Evolutionary conservation across 2,329 filamentous ascomycete species (phyloP), one percentile per base, ranked within the genome.

Genomic region (Colletotrichum orchidophilum): DNA sequence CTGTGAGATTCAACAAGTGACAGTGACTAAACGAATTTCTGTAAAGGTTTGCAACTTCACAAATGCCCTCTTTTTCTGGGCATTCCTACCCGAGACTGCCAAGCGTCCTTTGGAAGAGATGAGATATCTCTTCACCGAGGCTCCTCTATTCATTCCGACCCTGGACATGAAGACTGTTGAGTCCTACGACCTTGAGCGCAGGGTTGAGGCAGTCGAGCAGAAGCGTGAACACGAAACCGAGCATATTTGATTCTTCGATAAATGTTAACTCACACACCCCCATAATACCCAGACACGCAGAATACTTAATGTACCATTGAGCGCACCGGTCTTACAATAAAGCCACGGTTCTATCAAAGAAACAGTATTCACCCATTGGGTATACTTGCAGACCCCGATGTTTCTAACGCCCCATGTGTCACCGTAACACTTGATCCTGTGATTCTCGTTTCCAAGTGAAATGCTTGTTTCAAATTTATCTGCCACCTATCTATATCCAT

Each of bases 31-130:
- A 26, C 18, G 24, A 5, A 18, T 18, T 9, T 21, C 4, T 21
- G 0, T n/a, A 73, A n/a, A n/a, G 72, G 77, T 93, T 35, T 92
- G 91, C 79, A 93, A 93, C 78, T 88, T 92, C 11, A 80, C 78
- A 67, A 81, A 81, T 66, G 79, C 79, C 55, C 1, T 81, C 33
- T 81, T 77, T 74, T 93, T 93, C 83, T 93, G 89, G 85, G 83
- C 86, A 2, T 80, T 93, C 60, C 83, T 93, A 50, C 91, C 91
- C 0, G 91, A 93, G 81, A 93, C 91, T 0, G 87, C 86, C 63
- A 88, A 87, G 74, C 82, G 90, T 18, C 87, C 91, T 0, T 84
- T 93, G 1, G 91, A 93, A 76, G 90, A 92, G 80, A 92, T 92
- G 90, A 89, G 91, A 74, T 87, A 88, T 67, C 82, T 92, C 54